A percentile compares a stretch with the other conserved stretches of the same genome.
phyloP scores from a whole-genome alignment of 495 filamentous ascomycete species.

The Penicillium dipodomyicola region DNA sequence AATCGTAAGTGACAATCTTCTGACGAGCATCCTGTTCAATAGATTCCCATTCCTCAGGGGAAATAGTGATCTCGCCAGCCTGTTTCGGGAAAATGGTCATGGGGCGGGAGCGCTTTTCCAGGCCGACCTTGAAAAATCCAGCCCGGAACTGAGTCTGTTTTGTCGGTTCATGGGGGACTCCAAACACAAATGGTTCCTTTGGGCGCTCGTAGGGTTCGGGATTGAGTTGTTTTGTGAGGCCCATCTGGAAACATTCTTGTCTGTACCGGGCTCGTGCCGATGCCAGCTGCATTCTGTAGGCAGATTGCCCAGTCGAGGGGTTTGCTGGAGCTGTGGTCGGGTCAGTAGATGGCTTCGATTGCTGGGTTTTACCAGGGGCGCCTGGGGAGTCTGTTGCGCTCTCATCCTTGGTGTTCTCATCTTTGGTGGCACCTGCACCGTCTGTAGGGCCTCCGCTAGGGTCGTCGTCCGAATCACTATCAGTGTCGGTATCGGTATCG shows the following conservation, averaged over 20 bases:
- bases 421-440: not conserved
- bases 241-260: not conserved
- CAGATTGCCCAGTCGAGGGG: not conserved
- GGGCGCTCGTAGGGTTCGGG: not conserved
- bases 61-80: not conserved
- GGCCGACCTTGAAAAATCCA: not conserved
- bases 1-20: not conserved
- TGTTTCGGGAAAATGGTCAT: slow-evolving; percentile 3
- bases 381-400: not conserved
- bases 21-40: not conserved
- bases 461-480: not conserved
- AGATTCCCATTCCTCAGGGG: not conserved
- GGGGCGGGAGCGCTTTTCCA: not conserved
- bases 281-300: not conserved
- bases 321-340: not conserved
- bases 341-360: not conserved
- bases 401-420: not conserved
- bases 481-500: not conserved
- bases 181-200: not conserved
- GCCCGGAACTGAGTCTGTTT: not conserved
- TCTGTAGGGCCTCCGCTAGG: not conserved
- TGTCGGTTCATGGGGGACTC: not conserved
- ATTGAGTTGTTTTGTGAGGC: not conserved
- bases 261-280: not conserved
- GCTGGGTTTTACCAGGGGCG: not conserved